phyloP scores from a whole-genome alignment of 345 rosid species.

The Pistacia atlantica region DNA sequence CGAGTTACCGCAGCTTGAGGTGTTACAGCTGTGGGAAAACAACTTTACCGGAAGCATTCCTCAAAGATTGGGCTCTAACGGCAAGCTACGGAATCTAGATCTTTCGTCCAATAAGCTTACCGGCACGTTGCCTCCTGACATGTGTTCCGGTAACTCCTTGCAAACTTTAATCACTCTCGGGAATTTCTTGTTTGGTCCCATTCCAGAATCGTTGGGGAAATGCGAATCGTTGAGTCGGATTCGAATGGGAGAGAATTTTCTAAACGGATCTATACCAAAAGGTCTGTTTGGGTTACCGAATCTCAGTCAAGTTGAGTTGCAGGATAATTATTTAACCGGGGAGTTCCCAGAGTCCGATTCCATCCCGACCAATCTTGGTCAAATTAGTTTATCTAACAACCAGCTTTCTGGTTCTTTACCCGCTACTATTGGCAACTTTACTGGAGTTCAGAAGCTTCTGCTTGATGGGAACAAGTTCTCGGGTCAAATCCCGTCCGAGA shows the following conservation, averaged over 20 bases:
- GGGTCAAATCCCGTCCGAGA: slow-evolving; percentile 72
- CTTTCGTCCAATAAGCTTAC: slow-evolving; percentile 85
- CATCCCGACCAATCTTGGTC: slow-evolving; percentile 61
- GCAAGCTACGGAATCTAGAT: slow-evolving; percentile 58
- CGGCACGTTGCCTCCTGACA: slow-evolving; percentile 63
- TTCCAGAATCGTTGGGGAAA: slow-evolving; percentile 72
- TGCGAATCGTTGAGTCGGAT: slow-evolving; percentile 73
- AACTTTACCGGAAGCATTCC: slow-evolving; percentile 84
- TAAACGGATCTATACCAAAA: slow-evolving; percentile 83
- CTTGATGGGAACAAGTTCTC: slow-evolving; percentile 83
- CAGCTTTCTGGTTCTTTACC: slow-evolving; percentile 77
- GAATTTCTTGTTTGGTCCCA: slow-evolving; percentile 77
- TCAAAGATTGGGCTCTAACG: slow-evolving; percentile 60
- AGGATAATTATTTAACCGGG: slow-evolving; percentile 65
- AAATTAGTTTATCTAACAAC: slow-evolving; percentile 78
- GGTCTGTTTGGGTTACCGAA: slow-evolving; percentile 75
- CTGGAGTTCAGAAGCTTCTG: slow-evolving; percentile 82
- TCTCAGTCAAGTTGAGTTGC: slow-evolving; percentile 79
- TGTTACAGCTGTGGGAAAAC: slow-evolving; percentile 90
- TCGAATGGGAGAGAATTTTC: slow-evolving; percentile 85
- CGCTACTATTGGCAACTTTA: slow-evolving; percentile 67
- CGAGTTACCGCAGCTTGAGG: slow-evolving; percentile 71
- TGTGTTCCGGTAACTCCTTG: slow-evolving; percentile 72
- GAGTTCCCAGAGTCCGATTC: slow-evolving; percentile 56
- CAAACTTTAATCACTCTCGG: slow-evolving; percentile 71